Evolutionary conservation across 257 asterid genomes (phyloP).

Genomic region (Gynochthodes officinalis): DNA sequence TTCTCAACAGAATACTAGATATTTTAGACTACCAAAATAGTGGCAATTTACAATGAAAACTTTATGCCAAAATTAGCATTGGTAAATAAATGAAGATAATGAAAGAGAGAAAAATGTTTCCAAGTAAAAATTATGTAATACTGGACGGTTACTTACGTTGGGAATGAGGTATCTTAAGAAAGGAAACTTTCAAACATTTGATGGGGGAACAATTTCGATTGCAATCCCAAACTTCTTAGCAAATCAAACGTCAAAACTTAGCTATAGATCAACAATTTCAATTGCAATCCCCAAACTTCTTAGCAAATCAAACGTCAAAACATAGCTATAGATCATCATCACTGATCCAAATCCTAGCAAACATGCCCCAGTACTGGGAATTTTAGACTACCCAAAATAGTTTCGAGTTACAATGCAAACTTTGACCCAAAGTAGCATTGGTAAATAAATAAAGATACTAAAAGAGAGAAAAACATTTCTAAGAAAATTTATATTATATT

Average conservation of each 20-base stretch:
- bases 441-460: no score
- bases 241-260: no score
- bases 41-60: neutral
- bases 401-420: no score
- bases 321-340: slow-evolving; percentile 54
- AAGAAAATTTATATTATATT: no score
- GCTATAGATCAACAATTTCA: slow-evolving; percentile 70
- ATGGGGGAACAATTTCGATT: no score
- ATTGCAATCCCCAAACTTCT: slow-evolving; percentile 87
- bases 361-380: slow-evolving; percentile 59
- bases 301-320: slow-evolving; percentile 58
- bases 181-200: slow-evolving; percentile 50
- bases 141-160: slow-evolving; percentile 61
- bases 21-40: neutral
- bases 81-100: no score
- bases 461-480: neutral
- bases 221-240: no score
- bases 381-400: no score
- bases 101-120: neutral
- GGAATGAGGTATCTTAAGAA: slow-evolving; percentile 57
- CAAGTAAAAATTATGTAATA: no score
- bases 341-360: slow-evolving; percentile 64
- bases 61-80: no score
- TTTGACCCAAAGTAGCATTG: no score
- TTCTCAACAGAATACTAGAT: neutral